Base-by-base conservation (phyloP, 768 basidiomycete genomes). In the Agaricus subrufescens region DNA sequence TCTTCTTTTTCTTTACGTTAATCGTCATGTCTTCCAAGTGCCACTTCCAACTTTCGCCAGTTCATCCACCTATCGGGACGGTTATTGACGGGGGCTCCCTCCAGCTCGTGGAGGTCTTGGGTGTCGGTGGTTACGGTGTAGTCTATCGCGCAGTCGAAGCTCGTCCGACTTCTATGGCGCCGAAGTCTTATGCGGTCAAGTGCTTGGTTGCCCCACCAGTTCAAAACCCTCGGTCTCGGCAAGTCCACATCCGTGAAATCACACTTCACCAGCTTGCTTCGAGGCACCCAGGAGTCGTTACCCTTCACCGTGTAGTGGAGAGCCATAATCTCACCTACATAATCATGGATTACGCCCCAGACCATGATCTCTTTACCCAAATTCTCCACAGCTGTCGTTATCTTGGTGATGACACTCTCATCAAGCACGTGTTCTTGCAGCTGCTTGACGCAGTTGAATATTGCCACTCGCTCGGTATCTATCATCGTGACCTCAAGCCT, bases 401-500 rank as follows among this genome's bases (percentile, higher is more conserved):
- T 74, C 82, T 94, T 56, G 94, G 96, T 43, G 82, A 94, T 65
- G 90, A 95, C 69, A 76, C 75, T 14, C 81, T 98, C 56, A 97
- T 98, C 76, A 92, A 87, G 67, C 82, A 87, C 60, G 88, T 97
- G 62, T 99, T 98, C 75, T 80, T 94, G 47, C 96, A 99, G 71
- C 82, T 99, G 68, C 81, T 98, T 62, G 94, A 97, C 63, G 91
- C 96, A 39, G 91, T 98, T 65, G 89, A 94, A 66, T 93, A 95
- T 72, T 94, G 92, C 71, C 97, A 99, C 72, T 82, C 84, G 42
- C 80, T 92, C 52, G 92, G 92, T 60, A 95, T 99, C 66, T 97
- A 92, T 75, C 97, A 98, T 70, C 91, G 96, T 56, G 97, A 98
- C 69, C 77, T 99, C 66, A 99, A 98, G 77, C 96, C 96, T 14